Conservation (phyloP, 2,329 filamentous ascomycete species). For the Cryphonectria radicalis region DNA sequence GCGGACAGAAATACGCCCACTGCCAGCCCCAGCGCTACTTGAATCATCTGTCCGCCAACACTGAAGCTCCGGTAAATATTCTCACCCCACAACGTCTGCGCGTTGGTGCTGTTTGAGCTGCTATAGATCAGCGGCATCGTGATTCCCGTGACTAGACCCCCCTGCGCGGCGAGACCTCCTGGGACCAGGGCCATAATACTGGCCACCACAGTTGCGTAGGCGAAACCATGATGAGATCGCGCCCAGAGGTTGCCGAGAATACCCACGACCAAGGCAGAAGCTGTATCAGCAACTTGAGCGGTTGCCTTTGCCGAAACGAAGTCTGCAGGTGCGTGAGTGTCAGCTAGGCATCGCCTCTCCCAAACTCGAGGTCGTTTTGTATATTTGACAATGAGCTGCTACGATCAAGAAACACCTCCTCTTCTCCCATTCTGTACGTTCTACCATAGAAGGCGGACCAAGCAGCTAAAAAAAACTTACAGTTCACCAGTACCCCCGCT, state of each 20-base stretch:
- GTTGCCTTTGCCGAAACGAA: slow-evolving; percentile 28
- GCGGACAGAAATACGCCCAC: slow-evolving; percentile 5
- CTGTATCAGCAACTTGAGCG: slow-evolving; percentile 25
- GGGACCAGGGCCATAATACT: slow-evolving; percentile 22
- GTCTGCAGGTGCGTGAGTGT: slow-evolving; percentile 1
- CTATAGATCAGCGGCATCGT: slow-evolving; percentile 21
- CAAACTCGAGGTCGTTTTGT: neutral
- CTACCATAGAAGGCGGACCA: neutral
- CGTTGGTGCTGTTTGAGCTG: slow-evolving; percentile 3
- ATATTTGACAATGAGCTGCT: neutral
- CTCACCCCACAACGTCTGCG: slow-evolving; percentile 1
- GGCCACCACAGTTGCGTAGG: slow-evolving; percentile 24
- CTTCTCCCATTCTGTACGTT: neutral
- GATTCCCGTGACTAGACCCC: slow-evolving; percentile 18
- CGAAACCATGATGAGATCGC: slow-evolving; percentile 23
- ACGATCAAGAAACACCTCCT: neutral
- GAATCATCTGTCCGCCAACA: slow-evolving; percentile 21
- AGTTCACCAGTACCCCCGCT: slow-evolving; percentile 28
- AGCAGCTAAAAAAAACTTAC: neutral
- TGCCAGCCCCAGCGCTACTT: slow-evolving; percentile 15
- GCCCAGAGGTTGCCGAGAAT: slow-evolving; percentile 29
- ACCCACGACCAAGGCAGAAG: slow-evolving; percentile 24
- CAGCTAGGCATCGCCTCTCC: neutral
- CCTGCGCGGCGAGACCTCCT: slow-evolving; percentile 25
- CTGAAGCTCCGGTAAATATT: slow-evolving; percentile 17